Percentiles rank a stretch among this genome's conserved stretches.
Conservation (phyloP, 148 eudicot species). For the Chenopodium album region DNA sequence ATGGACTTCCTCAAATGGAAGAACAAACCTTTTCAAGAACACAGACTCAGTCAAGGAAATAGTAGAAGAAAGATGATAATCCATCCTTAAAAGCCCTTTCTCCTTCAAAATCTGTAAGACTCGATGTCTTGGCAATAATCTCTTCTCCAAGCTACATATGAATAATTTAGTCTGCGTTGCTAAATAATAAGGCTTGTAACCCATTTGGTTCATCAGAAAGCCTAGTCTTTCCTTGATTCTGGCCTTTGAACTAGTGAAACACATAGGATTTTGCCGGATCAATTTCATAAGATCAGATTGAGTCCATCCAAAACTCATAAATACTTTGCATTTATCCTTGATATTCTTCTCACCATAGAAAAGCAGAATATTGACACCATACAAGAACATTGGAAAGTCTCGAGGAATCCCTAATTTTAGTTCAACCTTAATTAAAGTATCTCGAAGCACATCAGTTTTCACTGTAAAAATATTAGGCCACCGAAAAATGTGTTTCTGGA, state of each 20-base stretch:
- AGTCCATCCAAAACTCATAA: conserved; percentile 38
- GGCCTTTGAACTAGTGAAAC: conserved; percentile 20
- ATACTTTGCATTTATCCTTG: conserved; percentile 20
- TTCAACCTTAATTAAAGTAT: conserved; percentile 24
- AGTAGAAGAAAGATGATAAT: conserved; percentile 5
- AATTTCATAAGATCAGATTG: conserved; percentile 23
- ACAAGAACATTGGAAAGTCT: conserved; percentile 18
- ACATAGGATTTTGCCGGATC: conserved; percentile 21
- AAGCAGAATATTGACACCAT: conserved; percentile 13
- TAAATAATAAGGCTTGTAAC: conserved; percentile 31
- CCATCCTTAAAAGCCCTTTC: conserved; percentile 28
- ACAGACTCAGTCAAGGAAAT: not conserved
- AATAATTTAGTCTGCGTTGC: conserved; percentile 2
- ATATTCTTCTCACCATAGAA: not conserved
- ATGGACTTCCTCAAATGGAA: conserved; percentile 23
- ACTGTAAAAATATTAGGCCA: not conserved
- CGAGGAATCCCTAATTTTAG: conserved; percentile 21
- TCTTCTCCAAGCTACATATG: conserved; percentile 29
- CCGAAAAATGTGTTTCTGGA: not conserved
- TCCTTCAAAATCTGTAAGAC: conserved; percentile 27
- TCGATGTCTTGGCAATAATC: conserved; percentile 34
- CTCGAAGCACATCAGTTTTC: conserved; percentile 8
- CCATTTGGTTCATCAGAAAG: conserved; percentile 35
- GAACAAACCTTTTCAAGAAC: conserved; percentile 26
- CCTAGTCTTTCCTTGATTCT: conserved; percentile 21